These are phyloP conservation scores for Trapa bicornis DNA, from an alignment of 345 rosid genomes.

Conservation along the genomic window DNA sequence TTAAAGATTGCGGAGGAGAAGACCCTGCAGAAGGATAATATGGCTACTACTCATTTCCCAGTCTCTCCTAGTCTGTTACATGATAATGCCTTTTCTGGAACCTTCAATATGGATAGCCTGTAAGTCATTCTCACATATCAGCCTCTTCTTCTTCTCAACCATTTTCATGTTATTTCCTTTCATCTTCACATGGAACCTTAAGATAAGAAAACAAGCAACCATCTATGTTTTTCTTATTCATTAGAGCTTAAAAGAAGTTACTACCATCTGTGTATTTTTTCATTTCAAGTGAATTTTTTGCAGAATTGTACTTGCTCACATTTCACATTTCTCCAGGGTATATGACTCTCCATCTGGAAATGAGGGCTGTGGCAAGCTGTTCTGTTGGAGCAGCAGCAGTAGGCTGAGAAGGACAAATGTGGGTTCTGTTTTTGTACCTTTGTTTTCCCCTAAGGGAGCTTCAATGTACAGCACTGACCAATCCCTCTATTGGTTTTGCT, in stretches of 20 bases:
- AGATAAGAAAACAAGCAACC: too few species aligned
- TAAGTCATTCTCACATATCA: constrained; percentile 24
- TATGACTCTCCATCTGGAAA: constrained; percentile 71
- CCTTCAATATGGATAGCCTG: constrained; percentile 63
- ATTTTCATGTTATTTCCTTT: not conserved
- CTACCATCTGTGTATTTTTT: too few species aligned
- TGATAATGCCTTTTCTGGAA: constrained; percentile 29
- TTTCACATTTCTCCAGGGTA: constrained; percentile 30
- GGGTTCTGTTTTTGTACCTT: constrained; percentile 1
- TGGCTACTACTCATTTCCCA: constrained; percentile 28
- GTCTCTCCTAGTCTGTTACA: constrained; percentile 87
- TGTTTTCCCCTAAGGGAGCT: not conserved
- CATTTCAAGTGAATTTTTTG: not conserved
- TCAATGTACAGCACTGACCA: not conserved
- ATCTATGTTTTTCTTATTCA: too few species aligned
- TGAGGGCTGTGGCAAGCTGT: constrained; percentile 67
- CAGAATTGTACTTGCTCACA: not conserved
- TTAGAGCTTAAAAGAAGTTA: too few species aligned
- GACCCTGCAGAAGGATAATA: constrained; percentile 42
- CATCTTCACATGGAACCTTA: not conserved
- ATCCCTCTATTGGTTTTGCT: not conserved
- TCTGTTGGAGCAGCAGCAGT: constrained; percentile 60
- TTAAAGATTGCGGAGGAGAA: constrained; percentile 46
- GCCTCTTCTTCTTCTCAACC: not conserved
- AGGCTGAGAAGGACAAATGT: constrained; percentile 53